These are phyloP conservation scores for Stephania japonica DNA, from an alignment of 164 flowering plant species.

Conservation along the genomic window DNA sequence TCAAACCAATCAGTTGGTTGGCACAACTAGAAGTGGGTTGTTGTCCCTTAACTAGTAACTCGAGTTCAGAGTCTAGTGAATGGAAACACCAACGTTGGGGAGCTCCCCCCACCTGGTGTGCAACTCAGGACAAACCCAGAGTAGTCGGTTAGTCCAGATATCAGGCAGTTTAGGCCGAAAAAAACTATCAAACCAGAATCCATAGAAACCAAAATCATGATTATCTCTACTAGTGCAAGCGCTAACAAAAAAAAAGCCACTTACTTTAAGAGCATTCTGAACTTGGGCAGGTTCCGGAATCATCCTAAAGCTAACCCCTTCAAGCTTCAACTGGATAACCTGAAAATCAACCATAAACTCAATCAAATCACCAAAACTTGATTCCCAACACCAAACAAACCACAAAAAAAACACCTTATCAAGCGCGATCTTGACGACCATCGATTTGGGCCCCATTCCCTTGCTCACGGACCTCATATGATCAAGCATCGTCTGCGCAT, in stretches of 20 bases:
- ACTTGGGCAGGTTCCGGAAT: constrained; percentile 77
- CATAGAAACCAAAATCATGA: background rate
- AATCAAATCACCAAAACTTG: background rate
- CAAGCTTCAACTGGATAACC: constrained; percentile 72
- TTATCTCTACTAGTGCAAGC: background rate
- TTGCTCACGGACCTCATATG: constrained; percentile 71
- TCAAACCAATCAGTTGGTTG: background rate
- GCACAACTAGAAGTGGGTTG: no score
- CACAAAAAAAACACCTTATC: constrained; percentile 47
- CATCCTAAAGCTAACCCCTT: constrained; percentile 84
- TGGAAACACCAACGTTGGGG: no score
- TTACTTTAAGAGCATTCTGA: constrained; percentile 67
- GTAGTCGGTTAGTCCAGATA: no score
- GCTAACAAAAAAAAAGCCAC: constrained; percentile 14
- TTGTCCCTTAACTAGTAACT: no score
- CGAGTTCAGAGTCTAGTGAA: no score
- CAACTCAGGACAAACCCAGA: no score
- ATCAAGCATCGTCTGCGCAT: constrained; percentile 65
- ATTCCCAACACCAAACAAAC: background rate
- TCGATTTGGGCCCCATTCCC: constrained; percentile 47
- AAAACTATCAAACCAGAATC: no score
- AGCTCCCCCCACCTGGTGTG: no score
- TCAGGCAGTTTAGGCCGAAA: no score
- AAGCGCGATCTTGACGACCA: constrained; percentile 74
- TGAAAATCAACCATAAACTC: constrained; percentile 23